These are phyloP conservation scores for Ustilago sp. DNA, from an alignment of 1,284 basidiomycete species.

Conservation along the genomic window DNA sequence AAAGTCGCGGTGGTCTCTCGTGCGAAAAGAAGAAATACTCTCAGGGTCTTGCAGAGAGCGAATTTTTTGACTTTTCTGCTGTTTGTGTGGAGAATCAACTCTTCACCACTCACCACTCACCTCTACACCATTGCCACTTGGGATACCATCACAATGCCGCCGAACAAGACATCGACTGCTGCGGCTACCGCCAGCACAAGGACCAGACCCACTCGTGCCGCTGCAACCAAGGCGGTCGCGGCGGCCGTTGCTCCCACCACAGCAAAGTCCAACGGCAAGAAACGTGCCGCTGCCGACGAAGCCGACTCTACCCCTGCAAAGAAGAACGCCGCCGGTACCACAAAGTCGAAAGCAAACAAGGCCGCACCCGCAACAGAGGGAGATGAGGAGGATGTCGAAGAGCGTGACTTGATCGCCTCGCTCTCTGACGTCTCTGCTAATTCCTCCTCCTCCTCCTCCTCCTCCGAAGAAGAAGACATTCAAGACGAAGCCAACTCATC, in stretches of 20 bases:
- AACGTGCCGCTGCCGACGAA: conserved; percentile 18
- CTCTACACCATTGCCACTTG: background rate
- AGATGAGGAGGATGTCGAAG: conserved; percentile 37
- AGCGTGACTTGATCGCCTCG: conserved; percentile 36
- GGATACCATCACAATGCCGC: conserved; percentile 20
- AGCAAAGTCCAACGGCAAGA: conserved; percentile 35
- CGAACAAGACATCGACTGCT: conserved; percentile 25
- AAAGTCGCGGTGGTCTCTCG: conserved; percentile 8
- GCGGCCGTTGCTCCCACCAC: conserved; percentile 8
- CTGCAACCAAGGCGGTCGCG: conserved; percentile 4
- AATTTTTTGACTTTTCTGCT: conserved; percentile 24
- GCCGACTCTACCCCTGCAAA: conserved; percentile 13
- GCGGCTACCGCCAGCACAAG: conserved; percentile 10
- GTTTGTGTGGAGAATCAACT: conserved; percentile 6
- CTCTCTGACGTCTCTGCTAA: conserved; percentile 47
- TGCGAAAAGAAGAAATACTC: conserved; percentile 37
- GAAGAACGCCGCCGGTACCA: conserved; percentile 6
- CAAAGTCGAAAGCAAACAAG: conserved; percentile 13
- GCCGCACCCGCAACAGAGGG: conserved; percentile 12
- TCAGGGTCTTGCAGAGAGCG: conserved; percentile 9
- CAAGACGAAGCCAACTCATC: conserved; percentile 53
- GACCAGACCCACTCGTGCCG: background rate
- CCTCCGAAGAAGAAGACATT: conserved; percentile 26
- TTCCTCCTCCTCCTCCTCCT: conserved; percentile 25
- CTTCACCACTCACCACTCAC: background rate